Conservation (phyloP, 1,284 basidiomycete genomes). For the Sanghuangporus weigelae region DNA sequence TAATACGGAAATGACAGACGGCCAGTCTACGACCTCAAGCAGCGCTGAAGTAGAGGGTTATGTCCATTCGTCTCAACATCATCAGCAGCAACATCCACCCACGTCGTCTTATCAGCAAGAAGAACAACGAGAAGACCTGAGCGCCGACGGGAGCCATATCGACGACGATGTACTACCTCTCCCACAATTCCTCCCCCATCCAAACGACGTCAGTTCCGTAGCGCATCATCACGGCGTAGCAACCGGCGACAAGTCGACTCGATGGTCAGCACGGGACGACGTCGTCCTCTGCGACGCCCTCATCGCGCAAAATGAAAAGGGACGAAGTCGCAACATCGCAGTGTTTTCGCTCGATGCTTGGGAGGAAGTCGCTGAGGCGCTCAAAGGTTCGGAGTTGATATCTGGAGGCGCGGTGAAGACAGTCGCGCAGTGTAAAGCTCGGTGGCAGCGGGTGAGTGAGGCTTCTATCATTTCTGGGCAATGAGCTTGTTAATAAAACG, state of each 20-base stretch:
- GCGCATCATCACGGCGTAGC: not conserved
- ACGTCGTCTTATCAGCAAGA: not conserved
- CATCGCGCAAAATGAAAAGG: slow-evolving; percentile 1
- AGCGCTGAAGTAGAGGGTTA: not conserved
- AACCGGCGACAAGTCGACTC: slow-evolving; percentile 6
- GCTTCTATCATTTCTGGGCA: not conserved
- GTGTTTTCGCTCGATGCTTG: slow-evolving; percentile 11
- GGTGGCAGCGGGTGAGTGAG: slow-evolving; percentile 14
- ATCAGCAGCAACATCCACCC: not conserved
- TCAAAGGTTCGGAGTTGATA: slow-evolving; percentile 7
- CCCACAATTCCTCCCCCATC: not conserved
- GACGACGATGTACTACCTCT: too few species aligned
- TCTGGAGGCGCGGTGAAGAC: slow-evolving; percentile 14
- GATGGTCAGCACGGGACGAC: slow-evolving; percentile 16
- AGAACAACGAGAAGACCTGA: too few species aligned
- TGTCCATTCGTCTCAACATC: not conserved
- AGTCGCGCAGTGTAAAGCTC: slow-evolving; percentile 14
- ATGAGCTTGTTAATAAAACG: not conserved
- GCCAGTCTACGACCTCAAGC: not conserved
- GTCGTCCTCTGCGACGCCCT: slow-evolving; percentile 10
- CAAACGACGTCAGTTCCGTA: not conserved
- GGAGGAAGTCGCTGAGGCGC: slow-evolving; percentile 1
- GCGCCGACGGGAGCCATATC: too few species aligned
- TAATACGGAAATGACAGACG: not conserved
- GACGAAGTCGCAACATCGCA: slow-evolving; percentile 1